phyloP scores from a whole-genome alignment of 805 yeast species.

The Metschnikowia reukaufii region DNA sequence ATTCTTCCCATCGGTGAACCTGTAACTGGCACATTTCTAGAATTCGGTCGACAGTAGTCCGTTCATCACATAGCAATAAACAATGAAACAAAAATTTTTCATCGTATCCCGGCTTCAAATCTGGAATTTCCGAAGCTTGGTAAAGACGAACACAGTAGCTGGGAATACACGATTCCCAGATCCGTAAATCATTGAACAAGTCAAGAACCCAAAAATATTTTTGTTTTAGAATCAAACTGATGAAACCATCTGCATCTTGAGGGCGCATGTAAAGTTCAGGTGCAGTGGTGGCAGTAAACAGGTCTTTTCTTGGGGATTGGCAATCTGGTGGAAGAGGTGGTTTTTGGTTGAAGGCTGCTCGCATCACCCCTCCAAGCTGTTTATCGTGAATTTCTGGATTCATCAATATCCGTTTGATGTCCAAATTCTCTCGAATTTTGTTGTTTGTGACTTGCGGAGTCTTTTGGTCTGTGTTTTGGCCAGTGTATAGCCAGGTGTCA shows the following conservation, averaged over 20 bases:
- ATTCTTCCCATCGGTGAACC: slow-evolving; percentile 24
- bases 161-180: slow-evolving; percentile 41
- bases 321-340: not conserved
- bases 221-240: slow-evolving; percentile 31
- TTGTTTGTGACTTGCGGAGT: slow-evolving; percentile 14
- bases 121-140: slow-evolving; percentile 11
- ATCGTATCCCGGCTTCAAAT: slow-evolving; percentile 9
- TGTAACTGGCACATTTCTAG: slow-evolving; percentile 22
- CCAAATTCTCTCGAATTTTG: slow-evolving; percentile 22
- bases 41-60: slow-evolving; percentile 11
- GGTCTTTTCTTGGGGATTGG: not conserved
- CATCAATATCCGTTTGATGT: slow-evolving; percentile 27
- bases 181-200: slow-evolving; percentile 36
- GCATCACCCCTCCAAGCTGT: slow-evolving; percentile 11
- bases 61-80: slow-evolving; percentile 28
- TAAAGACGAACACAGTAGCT: slow-evolving; percentile 27
- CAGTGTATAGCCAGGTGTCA: slow-evolving; percentile 7
- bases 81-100: slow-evolving; percentile 29
- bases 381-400: slow-evolving; percentile 16
- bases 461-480: not conserved
- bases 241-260: slow-evolving; percentile 22
- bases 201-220: slow-evolving; percentile 41
- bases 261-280: slow-evolving; percentile 12
- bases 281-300: slow-evolving; percentile 1
- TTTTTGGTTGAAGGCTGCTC: slow-evolving; percentile 5